phyloP scores from a whole-genome alignment of 768 basidiomycete genomes.

The Amanita pallidorosea region DNA sequence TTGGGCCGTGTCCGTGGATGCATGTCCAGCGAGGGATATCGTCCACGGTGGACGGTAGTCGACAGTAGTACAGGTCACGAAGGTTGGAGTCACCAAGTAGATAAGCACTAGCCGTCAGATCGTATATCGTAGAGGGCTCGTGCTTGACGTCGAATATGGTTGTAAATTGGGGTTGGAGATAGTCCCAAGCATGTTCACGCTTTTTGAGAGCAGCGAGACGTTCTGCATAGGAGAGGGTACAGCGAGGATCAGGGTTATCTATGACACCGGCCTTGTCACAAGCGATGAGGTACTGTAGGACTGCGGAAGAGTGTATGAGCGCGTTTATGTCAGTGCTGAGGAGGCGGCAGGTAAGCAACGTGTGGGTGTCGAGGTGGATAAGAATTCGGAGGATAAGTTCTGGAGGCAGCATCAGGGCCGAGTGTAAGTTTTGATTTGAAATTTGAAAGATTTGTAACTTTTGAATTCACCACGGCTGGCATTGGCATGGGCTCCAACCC shows the following conservation, averaged over 20 bases:
- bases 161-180: constrained; percentile 15
- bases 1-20: constrained; percentile 15
- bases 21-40: constrained; percentile 19
- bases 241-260: constrained; percentile 22
- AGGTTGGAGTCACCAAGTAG: constrained; percentile 22
- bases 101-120: constrained; percentile 30
- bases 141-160: constrained; percentile 17
- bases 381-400: constrained; percentile 23
- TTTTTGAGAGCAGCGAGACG: constrained; percentile 16
- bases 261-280: constrained; percentile 15
- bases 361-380: constrained; percentile 13
- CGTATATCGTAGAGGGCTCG: constrained; percentile 27
- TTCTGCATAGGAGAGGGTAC: constrained; percentile 13
- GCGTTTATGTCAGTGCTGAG: constrained; percentile 13
- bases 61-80: constrained; percentile 20
- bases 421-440: no score
- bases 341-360: constrained; percentile 15
- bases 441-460: no score
- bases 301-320: constrained; percentile 16
- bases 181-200: constrained; percentile 21
- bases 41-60: constrained; percentile 17
- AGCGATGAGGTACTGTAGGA: constrained; percentile 22
- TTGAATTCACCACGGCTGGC: no score
- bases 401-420: background rate
- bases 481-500: no score